Conservation (phyloP, 257 asterid species). For the Leonotis leonurus region DNA sequence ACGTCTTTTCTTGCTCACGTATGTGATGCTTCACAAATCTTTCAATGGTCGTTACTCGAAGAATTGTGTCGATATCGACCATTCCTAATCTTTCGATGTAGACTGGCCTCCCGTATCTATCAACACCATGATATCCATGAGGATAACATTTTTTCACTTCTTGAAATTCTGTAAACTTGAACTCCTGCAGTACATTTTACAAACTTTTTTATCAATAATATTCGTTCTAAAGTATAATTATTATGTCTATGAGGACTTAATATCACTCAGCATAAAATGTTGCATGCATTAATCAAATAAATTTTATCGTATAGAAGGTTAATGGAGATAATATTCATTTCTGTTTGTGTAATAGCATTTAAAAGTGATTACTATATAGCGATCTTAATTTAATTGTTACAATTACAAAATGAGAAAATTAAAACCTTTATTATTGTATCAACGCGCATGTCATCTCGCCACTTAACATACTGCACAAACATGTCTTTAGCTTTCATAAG, state of each 20-base stretch:
- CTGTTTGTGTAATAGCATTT: no score
- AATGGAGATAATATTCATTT: no score
- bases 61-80: constrained; percentile 39
- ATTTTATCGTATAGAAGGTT: no score
- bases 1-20: constrained; percentile 60
- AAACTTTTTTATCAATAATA: no score
- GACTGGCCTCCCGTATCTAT: constrained; percentile 62
- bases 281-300: no score
- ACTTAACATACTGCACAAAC: constrained; percentile 48
- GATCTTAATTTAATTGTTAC: no score
- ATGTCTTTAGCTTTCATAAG: constrained; percentile 44
- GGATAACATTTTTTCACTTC: constrained; percentile 65
- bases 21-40: constrained; percentile 65
- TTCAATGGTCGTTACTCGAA: constrained; percentile 49
- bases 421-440: constrained; percentile 45
- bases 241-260: neutral
- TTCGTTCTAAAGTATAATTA: neutral
- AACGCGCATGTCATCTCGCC: constrained; percentile 63
- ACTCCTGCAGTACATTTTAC: constrained; percentile 35
- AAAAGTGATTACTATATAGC: no score
- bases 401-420: no score
- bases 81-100: constrained; percentile 70
- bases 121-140: constrained; percentile 81
- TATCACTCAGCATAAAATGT: no score
- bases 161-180: constrained; percentile 41